Conservation (phyloP, 2,329 filamentous ascomycete genomes). For the Leptographium procerum region DNA sequence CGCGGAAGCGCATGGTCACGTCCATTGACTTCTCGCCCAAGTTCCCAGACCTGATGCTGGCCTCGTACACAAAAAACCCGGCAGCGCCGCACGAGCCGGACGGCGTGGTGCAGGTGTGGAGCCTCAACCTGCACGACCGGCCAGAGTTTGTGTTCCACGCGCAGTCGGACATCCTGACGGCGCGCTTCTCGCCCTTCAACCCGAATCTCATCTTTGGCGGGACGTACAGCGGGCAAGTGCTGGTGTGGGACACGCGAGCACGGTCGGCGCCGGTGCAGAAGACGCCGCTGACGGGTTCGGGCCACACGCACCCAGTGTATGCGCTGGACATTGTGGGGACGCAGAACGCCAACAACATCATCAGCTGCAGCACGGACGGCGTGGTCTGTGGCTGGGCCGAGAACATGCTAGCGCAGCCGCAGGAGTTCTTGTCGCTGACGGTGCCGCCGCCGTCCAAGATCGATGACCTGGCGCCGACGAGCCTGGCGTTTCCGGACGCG, state of each 20-base stretch:
- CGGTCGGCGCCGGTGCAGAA: slow-evolving; percentile 87
- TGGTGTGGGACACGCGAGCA: slow-evolving; percentile 92
- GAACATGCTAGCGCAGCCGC: slow-evolving; percentile 93
- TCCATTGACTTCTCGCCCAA: slow-evolving; percentile 92
- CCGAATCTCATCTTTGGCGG: slow-evolving; percentile 93
- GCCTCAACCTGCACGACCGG: slow-evolving; percentile 83
- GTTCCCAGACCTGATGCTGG: slow-evolving; percentile 84
- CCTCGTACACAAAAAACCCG: slow-evolving; percentile 95
- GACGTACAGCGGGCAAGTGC: slow-evolving; percentile 90
- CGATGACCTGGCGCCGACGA: slow-evolving; percentile 89
- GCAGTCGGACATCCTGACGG: slow-evolving; percentile 87
- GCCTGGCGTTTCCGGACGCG: slow-evolving; percentile 85
- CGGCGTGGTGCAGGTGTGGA: slow-evolving; percentile 94
- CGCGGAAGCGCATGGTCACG: slow-evolving; percentile 94
- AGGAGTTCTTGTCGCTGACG: slow-evolving; percentile 81
- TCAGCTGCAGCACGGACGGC: slow-evolving; percentile 92
- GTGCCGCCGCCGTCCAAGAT: slow-evolving; percentile 80
- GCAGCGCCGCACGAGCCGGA: slow-evolving; percentile 89
- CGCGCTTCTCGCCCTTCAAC: slow-evolving; percentile 97
- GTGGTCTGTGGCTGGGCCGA: slow-evolving; percentile 96
- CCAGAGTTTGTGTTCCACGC: slow-evolving; percentile 96
- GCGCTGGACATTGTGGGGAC: slow-evolving; percentile 92
- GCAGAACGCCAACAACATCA: slow-evolving; percentile 97
- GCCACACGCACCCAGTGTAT: slow-evolving; percentile 95
- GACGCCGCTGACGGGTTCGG: slow-evolving; percentile 86